These are phyloP conservation scores for Termitomyces eurrhizus DNA, from an alignment of 768 basidiomycete genomes.

Conservation along the genomic window DNA sequence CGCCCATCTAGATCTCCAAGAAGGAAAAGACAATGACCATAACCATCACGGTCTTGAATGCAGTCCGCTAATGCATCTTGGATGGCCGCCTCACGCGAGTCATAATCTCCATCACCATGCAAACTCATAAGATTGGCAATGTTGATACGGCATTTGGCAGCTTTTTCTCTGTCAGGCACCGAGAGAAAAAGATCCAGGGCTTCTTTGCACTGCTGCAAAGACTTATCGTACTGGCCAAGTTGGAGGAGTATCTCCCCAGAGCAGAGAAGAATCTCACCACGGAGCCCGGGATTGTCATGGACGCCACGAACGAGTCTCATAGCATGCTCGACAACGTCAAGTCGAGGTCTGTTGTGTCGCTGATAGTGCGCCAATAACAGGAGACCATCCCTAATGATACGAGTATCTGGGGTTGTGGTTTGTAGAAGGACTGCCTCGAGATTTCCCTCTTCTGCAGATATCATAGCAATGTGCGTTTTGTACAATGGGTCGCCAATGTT, in stretches of 20 bases:
- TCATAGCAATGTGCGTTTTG: not conserved
- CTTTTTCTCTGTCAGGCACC: conserved; percentile 1
- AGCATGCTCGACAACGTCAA: conserved; percentile 11
- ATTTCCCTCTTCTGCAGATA: conserved; percentile 15
- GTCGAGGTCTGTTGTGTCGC: conserved; percentile 12
- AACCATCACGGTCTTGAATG: not conserved
- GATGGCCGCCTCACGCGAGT: not conserved
- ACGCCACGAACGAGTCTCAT: not conserved
- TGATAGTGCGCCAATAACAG: conserved; percentile 17
- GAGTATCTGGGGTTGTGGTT: not conserved
- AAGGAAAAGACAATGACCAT: conserved; percentile 3
- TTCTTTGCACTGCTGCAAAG: not conserved
- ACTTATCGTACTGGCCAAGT: conserved; percentile 1
- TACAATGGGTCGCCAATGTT: conserved; percentile 12
- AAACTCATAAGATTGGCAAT: not conserved
- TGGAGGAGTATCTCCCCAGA: not conserved
- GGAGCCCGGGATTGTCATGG: not conserved
- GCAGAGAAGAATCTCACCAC: not conserved
- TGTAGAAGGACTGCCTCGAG: conserved; percentile 15
- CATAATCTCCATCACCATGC: not conserved
- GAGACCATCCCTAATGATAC: conserved; percentile 16
- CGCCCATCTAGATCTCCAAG: not conserved
- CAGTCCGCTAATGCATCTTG: not conserved
- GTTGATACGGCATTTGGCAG: conserved; percentile 4
- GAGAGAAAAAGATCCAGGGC: not conserved